A percentile compares a stretch with the other conserved stretches of the same genome.
These are phyloP conservation scores for Pestalotiopsis sp. DNA, from an alignment of 2,329 filamentous ascomycete species.

Conservation along the genomic window DNA sequence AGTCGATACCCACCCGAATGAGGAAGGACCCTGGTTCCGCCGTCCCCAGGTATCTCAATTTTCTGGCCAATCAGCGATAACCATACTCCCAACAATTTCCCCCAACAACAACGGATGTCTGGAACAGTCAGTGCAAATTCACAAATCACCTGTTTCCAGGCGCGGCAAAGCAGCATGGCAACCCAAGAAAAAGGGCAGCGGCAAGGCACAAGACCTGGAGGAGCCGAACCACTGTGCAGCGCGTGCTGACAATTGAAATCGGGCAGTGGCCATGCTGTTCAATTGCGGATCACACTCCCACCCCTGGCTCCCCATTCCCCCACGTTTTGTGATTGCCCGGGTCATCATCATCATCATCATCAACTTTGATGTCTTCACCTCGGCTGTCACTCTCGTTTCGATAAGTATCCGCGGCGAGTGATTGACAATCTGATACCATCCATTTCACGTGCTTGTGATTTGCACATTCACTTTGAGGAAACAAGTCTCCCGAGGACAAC, in stretches of 20 bases:
- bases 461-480: not conserved
- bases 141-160: not conserved
- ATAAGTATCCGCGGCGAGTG: not conserved
- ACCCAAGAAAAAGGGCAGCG: not conserved
- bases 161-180: not conserved
- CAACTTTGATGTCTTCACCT: not conserved
- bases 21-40: constrained; percentile 8
- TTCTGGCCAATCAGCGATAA: constrained; percentile 4
- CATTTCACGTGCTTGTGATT: not conserved
- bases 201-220: not conserved
- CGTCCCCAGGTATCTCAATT: not conserved
- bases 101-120: constrained; percentile 11
- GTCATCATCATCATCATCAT: not conserved
- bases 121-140: not conserved
- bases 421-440: not conserved
- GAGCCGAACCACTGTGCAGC: not conserved
- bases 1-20: not conserved
- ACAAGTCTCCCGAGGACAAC: not conserved
- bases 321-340: constrained; percentile 1
- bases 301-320: constrained; percentile 1
- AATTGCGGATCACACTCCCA: not conserved
- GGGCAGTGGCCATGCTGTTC: not conserved
- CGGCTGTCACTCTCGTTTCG: not conserved
- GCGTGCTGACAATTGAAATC: not conserved
- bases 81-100: constrained; percentile 10